Evolutionary conservation across 169 alveolate genomes (phyloP), one percentile per base, ranked within the genome.

Genomic region (Cryptosporidium ubiquitum): DNA sequence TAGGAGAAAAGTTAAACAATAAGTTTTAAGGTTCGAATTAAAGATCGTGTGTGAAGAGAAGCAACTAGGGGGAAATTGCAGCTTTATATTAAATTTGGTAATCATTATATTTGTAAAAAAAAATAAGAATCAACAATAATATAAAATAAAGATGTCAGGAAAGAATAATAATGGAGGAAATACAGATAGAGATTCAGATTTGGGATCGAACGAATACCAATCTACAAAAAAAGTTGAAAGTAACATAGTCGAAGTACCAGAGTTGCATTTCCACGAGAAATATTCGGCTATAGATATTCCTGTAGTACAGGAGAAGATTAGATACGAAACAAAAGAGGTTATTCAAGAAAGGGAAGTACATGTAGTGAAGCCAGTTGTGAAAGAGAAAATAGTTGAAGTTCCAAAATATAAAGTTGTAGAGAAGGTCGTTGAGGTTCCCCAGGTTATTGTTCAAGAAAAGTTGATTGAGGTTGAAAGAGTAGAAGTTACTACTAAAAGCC

Each of bases 221-320:
- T 35, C 85, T 73, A n/a, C n/a, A n/a, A 52, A 52, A 6, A 51
- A 52, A n/a, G 70, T 73, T 20, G 89, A 79, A 58, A 33, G 58
- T n/a, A 95, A 94, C 89, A 93, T 95, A 42, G 97, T 96, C 7
- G 98, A 96, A 91, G 98, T 96, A 26, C 98, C 98, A 18, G 97
- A 95, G 69, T 92, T 94, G 55, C 89, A 79, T 61, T 79, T 79
- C 37, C 89, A 79, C 26, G 89, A 79, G 40, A 79, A 64, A 42
- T 79, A 79, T 35, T 60, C 74, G 12, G 89, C 89, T 16, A 79
- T 79, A 12, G 79, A 79, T 61, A 79, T 79, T 14, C 89, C 89
- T 37, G 96, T 95, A 51, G 95, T 95, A 86, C 97, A 96, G 91
- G 98, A 96, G 84, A 96, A 95, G 91, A 95, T 96, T 5, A 93